phyloP scores from a whole-genome alignment of 1,139 yeast species.

The Suzukiozyma palmioleophila region DNA sequence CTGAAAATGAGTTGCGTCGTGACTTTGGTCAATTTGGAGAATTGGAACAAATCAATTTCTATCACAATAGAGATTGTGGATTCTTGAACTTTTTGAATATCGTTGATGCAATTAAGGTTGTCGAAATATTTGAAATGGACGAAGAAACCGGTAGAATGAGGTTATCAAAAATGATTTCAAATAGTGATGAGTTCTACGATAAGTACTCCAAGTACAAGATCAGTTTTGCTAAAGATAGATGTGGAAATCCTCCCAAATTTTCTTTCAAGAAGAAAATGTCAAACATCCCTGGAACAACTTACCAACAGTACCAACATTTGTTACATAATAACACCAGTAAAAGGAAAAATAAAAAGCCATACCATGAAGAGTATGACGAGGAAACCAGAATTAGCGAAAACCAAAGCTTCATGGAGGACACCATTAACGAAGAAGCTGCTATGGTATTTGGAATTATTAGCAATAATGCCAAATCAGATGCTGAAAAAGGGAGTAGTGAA shows the following conservation, averaged over 20 bases:
- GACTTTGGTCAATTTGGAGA: conserved; percentile 41
- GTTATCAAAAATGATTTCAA: conserved; percentile 7
- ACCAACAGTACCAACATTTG: conserved; percentile 10
- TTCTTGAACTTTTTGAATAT: conserved; percentile 42
- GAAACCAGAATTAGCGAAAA: conserved; percentile 7
- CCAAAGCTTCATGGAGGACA: conserved; percentile 12
- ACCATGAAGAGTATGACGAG: conserved; percentile 9
- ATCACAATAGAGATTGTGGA: conserved; percentile 43
- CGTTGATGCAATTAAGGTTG: conserved; percentile 33
- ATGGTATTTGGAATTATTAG: conserved; percentile 45
- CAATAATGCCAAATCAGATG: conserved; percentile 10
- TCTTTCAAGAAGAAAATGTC: conserved; percentile 33
- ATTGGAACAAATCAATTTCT: conserved; percentile 44
- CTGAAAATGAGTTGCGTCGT: conserved; percentile 36
- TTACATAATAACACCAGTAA: conserved; percentile 8
- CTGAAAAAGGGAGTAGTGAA: conserved; percentile 4
- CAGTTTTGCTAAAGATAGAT: conserved; percentile 45
- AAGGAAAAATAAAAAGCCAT: conserved; percentile 4
- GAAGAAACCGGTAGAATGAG: conserved; percentile 9
- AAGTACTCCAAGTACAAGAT: conserved; percentile 38
- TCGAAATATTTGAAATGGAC: conserved; percentile 28
- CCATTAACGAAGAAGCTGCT: conserved; percentile 41
- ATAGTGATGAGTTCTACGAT: conserved; percentile 28
- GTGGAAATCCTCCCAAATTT: conserved; percentile 46
- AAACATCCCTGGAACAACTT: conserved; percentile 10